Base-by-base conservation (phyloP, 208 protist species). In the Leishmania turanica region DNA sequence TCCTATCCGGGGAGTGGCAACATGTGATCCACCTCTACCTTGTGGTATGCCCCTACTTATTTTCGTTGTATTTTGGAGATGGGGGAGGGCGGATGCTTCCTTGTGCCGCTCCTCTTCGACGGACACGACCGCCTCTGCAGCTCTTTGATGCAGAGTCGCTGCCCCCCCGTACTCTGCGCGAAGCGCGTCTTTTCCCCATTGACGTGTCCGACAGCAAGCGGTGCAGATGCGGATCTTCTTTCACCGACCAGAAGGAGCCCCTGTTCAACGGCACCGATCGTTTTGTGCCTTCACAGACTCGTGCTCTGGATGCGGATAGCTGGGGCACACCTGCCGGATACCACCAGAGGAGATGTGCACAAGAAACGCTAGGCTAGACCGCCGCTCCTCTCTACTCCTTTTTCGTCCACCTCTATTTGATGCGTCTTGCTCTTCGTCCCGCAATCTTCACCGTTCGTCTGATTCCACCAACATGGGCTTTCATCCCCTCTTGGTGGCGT, bases 371-470 rank as follows among this genome's bases (percentile, higher is more conserved):
- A 3, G 19, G 5, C 21, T 31, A 42, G 21, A 37, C 17, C 49
- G 7, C 77, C 62, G 24, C 65, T 47, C 24, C 49, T n/a, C 53
- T 47, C n/a, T 66, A 11, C 42, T 77, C 54, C 79, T 72, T n/a
- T 70, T 31, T 40, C 17, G 3, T 58, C 24, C 15, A 1, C 2
- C 13, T 31, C 47, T 40, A 72, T 74, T 19, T 4, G 47, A 9
- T 27, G 7, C 31, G 27, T 74, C 47, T 74, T 74, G 37, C 21
- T 6, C 40, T 24, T 72, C 56, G 1, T 40, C 21, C 11, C 34
- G 4, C 73, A 47, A 65, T 64, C 79, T 54, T 77, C 72, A 54
- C 78, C 51, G 65, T 73, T 83, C 15, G 37, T 27, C 77, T 11
- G 15, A 13, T 81, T 27, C 51, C 51, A 47, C 34, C 75, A 66